phyloP scores from a whole-genome alignment of 495 filamentous ascomycete species.

The Penicillium coprophilum region DNA sequence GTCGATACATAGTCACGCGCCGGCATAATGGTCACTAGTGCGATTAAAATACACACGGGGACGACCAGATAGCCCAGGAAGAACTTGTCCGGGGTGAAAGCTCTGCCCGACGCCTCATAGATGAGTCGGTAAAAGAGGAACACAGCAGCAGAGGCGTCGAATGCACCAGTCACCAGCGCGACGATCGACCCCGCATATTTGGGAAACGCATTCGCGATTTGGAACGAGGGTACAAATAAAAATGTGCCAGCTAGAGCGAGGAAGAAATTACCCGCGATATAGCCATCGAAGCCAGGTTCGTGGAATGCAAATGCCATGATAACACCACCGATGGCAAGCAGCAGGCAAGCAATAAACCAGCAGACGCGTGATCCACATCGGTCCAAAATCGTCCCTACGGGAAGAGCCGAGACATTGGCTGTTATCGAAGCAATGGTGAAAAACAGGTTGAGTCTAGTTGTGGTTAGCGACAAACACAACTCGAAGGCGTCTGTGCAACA shows the following conservation, averaged over 20 bases:
- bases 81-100: conserved; percentile 59
- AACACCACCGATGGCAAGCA: conserved; percentile 57
- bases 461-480: conserved; percentile 4
- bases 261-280: conserved; percentile 62
- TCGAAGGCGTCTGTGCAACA: background rate
- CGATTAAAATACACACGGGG: conserved; percentile 54
- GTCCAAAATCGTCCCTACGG: conserved; percentile 68
- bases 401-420: conserved; percentile 78
- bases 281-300: conserved; percentile 57
- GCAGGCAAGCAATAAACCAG: conserved; percentile 52
- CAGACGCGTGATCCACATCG: conserved; percentile 63
- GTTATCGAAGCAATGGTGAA: conserved; percentile 86
- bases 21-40: conserved; percentile 62
- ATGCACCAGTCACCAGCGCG: conserved; percentile 67
- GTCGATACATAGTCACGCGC: conserved; percentile 59
- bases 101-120: conserved; percentile 51
- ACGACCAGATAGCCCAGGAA: conserved; percentile 64
- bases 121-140: conserved; percentile 64
- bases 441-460: conserved; percentile 60
- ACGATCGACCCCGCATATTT: conserved; percentile 64
- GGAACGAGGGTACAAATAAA: conserved; percentile 69
- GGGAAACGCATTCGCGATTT: conserved; percentile 71
- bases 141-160: conserved; percentile 67
- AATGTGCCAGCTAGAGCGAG: conserved; percentile 67
- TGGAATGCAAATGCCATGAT: conserved; percentile 58